Conservation (phyloP, 441 rosid species). For the Populus hybrid region DNA sequence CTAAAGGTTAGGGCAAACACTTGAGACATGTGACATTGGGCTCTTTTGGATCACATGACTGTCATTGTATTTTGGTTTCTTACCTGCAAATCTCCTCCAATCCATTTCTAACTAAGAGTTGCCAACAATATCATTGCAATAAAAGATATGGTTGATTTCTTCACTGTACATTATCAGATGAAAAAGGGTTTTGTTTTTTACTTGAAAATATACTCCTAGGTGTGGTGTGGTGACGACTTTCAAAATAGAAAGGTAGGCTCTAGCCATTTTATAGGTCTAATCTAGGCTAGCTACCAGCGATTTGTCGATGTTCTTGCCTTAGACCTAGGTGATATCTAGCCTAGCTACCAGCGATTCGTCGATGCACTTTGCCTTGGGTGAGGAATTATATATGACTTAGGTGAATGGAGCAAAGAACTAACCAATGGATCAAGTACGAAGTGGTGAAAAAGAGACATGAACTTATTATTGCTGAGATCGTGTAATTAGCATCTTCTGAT, state of each 20-base stretch:
- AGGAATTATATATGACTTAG: too few relatives aligned
- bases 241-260: not conserved
- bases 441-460: not conserved
- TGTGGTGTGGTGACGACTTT: too few relatives aligned
- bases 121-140: not conserved
- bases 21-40: slow-evolving; percentile 33
- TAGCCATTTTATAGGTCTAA: not conserved
- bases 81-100: not conserved
- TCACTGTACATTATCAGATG: not conserved
- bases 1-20: slow-evolving; percentile 14
- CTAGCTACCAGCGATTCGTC: too few relatives aligned
- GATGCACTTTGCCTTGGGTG: too few relatives aligned
- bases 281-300: not conserved
- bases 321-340: too few relatives aligned
- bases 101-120: not conserved
- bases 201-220: too few relatives aligned
- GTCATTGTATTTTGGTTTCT: slow-evolving; percentile 16
- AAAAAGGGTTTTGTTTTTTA: too few relatives aligned
- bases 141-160: not conserved
- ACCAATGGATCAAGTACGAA: not conserved
- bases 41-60: slow-evolving; percentile 25
- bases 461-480: not conserved
- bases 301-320: not conserved
- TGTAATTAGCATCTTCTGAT: not conserved
- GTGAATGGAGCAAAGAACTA: too few relatives aligned